Percentiles rank a stretch among this genome's conserved stretches.
Conservation (phyloP, 345 rosid genomes). For the Brassica nigra region DNA sequence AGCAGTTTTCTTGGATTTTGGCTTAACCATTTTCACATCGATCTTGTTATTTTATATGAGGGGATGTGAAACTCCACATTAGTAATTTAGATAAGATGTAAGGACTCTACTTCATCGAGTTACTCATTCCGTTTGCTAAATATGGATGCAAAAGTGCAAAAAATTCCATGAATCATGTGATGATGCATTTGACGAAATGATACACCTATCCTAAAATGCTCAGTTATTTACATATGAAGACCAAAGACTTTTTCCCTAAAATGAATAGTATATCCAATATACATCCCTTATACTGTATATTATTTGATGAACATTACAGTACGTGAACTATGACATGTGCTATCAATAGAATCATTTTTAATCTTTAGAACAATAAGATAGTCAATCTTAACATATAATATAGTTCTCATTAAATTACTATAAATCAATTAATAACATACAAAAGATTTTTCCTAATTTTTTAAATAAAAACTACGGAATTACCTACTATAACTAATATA, state of each 20-base stretch:
- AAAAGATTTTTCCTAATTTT: too few relatives aligned
- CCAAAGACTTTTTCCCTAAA: neutral
- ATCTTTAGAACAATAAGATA: too few relatives aligned
- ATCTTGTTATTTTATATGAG: conserved; percentile 10
- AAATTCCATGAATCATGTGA: conserved; percentile 27
- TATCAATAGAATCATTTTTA: too few relatives aligned
- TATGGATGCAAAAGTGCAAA: conserved; percentile 16
- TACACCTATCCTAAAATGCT: conserved; percentile 20
- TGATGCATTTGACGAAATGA: neutral
- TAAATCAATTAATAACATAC: too few relatives aligned
- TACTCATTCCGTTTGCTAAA: neutral
- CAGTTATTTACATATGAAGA: neutral
- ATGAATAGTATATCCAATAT: neutral
- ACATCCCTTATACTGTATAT: neutral
- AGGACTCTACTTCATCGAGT: neutral
- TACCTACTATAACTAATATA: too few relatives aligned
- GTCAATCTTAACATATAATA: too few relatives aligned
- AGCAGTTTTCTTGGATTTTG: conserved; percentile 34
- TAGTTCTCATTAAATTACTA: too few relatives aligned
- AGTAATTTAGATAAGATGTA: neutral
- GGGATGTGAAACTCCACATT: neutral
- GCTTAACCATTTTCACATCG: conserved; percentile 32
- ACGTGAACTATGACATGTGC: too few relatives aligned
- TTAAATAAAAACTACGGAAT: too few relatives aligned
- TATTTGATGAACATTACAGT: too few relatives aligned